Conservation (phyloP, 1,284 basidiomycete species). For the Leccinum griseonigrum region DNA sequence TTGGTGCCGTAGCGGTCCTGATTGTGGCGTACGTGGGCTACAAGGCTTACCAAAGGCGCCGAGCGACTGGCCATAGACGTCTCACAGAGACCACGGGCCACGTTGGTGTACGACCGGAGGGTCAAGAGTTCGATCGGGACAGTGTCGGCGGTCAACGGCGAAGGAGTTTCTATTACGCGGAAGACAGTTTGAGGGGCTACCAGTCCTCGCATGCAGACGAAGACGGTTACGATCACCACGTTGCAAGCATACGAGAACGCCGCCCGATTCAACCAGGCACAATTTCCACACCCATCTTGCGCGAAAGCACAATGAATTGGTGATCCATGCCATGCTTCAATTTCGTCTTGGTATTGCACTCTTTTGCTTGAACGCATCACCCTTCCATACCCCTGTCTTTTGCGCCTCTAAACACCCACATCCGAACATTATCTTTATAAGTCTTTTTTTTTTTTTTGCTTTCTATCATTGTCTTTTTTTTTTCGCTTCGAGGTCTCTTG, state of each 20-base stretch:
- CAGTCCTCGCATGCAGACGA: constrained; percentile 32
- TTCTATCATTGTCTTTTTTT: neutral
- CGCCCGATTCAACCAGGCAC: constrained; percentile 49
- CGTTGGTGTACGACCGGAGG: constrained; percentile 45
- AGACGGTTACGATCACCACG: constrained; percentile 29
- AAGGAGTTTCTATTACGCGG: constrained; percentile 79
- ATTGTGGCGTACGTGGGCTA: constrained; percentile 64
- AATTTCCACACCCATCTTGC: constrained; percentile 65
- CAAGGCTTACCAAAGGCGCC: constrained; percentile 56
- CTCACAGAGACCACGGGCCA: constrained; percentile 49
- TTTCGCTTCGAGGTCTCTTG: constrained; percentile 2
- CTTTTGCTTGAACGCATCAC: constrained; percentile 9
- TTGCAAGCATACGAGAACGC: constrained; percentile 45
- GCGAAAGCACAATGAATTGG: constrained; percentile 75
- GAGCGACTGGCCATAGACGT: constrained; percentile 60
- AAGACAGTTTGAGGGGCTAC: constrained; percentile 69
- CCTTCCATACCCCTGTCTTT: constrained; percentile 17
- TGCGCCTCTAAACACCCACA: neutral
- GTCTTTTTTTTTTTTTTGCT: neutral
- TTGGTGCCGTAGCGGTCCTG: constrained; percentile 67
- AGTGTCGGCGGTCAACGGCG: constrained; percentile 67
- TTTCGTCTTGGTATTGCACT: neutral
- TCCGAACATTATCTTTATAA: constrained; percentile 13
- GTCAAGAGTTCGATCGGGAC: constrained; percentile 71
- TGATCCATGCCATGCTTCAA: constrained; percentile 27